A percentile compares a stretch with the other conserved stretches of the same genome.
phyloP scores from a whole-genome alignment of 345 rosid species.

The Hypericum androsaemum region DNA sequence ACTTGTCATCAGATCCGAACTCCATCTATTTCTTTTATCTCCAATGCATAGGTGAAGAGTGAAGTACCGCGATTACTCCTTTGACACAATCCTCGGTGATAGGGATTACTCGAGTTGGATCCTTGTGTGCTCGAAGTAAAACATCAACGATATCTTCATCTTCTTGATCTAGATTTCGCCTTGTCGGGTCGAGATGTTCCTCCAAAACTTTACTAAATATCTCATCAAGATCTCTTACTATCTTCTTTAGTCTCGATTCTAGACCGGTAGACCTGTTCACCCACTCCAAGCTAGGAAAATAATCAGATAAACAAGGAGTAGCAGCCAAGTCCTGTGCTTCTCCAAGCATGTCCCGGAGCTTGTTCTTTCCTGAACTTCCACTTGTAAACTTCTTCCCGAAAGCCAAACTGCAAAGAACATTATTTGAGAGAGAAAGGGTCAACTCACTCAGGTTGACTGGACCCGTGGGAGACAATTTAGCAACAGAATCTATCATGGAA shows the following conservation, averaged over 20 bases:
- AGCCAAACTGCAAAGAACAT: conserved; percentile 5
- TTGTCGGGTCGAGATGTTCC: not conserved
- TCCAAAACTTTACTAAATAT: not conserved
- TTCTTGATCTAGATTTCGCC: too few species aligned
- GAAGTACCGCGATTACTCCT: not conserved
- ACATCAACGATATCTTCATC: conserved; percentile 2
- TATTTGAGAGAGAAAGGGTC: conserved; percentile 6
- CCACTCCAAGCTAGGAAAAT: conserved; percentile 2
- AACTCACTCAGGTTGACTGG: conserved; percentile 12
- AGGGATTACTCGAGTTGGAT: not conserved
- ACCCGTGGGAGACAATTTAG: not conserved
- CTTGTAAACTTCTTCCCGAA: conserved; percentile 7
- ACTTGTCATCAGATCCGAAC: too few species aligned
- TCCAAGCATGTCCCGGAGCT: not conserved
- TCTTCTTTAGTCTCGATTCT: not conserved
- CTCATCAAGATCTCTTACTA: not conserved
- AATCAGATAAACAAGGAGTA: not conserved
- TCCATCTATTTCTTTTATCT: too few species aligned
- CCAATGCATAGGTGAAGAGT: too few species aligned
- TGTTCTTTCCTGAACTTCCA: not conserved
- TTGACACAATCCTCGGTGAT: not conserved
- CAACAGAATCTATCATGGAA: conserved; percentile 7
- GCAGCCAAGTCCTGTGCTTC: not conserved
- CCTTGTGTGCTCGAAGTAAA: not conserved
- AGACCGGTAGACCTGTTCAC: not conserved